Base-by-base conservation (phyloP, 306 rosid species). In the Quercus mongolica region DNA sequence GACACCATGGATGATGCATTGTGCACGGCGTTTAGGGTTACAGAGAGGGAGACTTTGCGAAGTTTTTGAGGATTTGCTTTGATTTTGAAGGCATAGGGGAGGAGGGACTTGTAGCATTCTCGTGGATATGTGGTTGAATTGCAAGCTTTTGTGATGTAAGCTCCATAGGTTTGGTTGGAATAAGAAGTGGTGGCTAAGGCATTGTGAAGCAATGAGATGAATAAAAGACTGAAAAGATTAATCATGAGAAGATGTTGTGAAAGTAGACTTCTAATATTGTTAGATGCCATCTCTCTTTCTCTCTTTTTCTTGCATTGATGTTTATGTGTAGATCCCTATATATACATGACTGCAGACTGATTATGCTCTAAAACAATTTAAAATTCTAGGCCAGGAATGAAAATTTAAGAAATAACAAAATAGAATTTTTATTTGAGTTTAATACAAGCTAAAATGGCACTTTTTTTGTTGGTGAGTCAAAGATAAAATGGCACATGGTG, bases 51-150 rank as follows among this genome's bases (percentile, higher is more conserved):
- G 2, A 56, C 3, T 21, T 33, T 82, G 67, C 88, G 75, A 25
- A 89, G 87, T 57, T 79, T 76, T 0, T 74, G 4, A 12, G 38
- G 46, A 74, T 78, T 78, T 75, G 79, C 78, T 80, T 74, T 69
- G 61, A 88, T 80, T 4, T 75, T 74, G 5, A 74, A 75, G 5
- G 88, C 80, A n/a, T 77, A 89, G 1, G 80, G 85, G n/a, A 85
- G 82, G 41, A 84, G 87, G 31, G 71, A 84, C 1, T 77, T 78
- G 84, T 75, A 82, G 70, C 92, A 89, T 73, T 49, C 41, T 0
- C 14, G 57, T 4, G 90, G 84, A 59, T 86, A 78, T 5, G 85
- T 74, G 78, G 88, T 82, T 54, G 85, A 70, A 14, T 33, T 82
- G 81, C 90, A 88, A 30, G 82, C 56, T 5, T 5, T 51, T 26